Base-by-base conservation (phyloP, 441 rosid species). In the Croton setiger region DNA sequence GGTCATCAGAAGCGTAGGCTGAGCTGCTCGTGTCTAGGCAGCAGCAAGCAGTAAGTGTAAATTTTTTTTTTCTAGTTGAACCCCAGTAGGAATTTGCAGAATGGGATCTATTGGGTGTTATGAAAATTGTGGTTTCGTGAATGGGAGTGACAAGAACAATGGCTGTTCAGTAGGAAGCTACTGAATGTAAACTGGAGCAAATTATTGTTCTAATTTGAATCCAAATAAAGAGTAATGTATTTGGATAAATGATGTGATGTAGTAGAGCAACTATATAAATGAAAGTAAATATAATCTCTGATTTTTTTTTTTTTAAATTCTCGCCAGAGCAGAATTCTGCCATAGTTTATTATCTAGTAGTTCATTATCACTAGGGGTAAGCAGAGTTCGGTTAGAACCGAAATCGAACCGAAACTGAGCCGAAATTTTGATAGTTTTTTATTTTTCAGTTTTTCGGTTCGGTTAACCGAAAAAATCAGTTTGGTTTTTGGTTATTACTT, bases 11-110 rank as follows among this genome's bases (percentile, higher is more conserved):
- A 64, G 15, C 17, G 7, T 53, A 17, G 11, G n/a, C 13, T 66
- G 69, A 37, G 13, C 48, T 53, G 13, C 60, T 66, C 21, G 9
- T 65, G 35, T 37, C 35, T 2, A 60, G 51, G 18, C 45, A 48
- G 17, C 14, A 9, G 53, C 37, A 55, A 44, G 61, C n/a, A 31
- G 8, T 41, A 70, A 52, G 44, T 51, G 27, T 17, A 51, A 70
- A n/a, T n/a, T n/a, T n/a, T n/a, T 36, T 27, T 4, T 21, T 12
- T 13, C n/a, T 60, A 59, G 35, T 59, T 36, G 33, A 37, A 36
- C 36, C 43, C 59, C n/a, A 10, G 33, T 58, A 10, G 51, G n/a
- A 52, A n/a, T 17, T 62, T 43, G n/a, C 68, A n/a, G 27, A 60
- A 60, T 23, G 45, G 20, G 45, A 60, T 41, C 64, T 60, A 5